Base-by-base conservation (phyloP, 129 eudicot genomes). In the Erigeron canadensis region DNA sequence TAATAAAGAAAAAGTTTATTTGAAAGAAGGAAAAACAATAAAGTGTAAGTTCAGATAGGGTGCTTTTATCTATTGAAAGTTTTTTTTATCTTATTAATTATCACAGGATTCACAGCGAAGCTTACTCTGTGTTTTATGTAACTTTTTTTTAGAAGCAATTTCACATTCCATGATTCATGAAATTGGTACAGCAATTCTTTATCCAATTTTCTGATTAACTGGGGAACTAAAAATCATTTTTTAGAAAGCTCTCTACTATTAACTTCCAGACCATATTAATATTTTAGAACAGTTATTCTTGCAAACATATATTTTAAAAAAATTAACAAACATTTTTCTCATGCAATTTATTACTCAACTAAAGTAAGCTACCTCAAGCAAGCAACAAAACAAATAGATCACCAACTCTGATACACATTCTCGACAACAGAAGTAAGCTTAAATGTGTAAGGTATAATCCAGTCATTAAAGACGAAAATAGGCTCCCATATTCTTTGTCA, bases 371-470 rank as follows among this genome's bases (percentile, higher is more conserved):
- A 58, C 63, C 22, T 58, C 41, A 23, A 11, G 63, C 63, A 58
- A 58, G 38, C 63, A 23, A 23, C 10, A 8, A 58, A 18, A 18
- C 63, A 22, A 58, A 58, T 38, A 18, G 10, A 23, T 28, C 18
- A 38, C 97, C 97, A 91, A n/a, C 71, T 91, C 97, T 11, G 97
- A 86, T 38, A 88, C 97, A 67, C 96, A 91, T 72, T 91, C 71
- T 86, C 87, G 47, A 84, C 88, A 13, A 87, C 71, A 56, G 94
- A 89, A 7, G 90, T 81, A 69, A 89, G 94, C 87, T 89, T 89
- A 75, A 89, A 89, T 45, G 96, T 89, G n/a, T n/a, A 73, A 89
- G 54, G 72, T 89, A 89, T 57, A 89, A 58, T 75, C 96, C 94
- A 4, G 94, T 87, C 82, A 87, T 83, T 37, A 89, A 51, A 37